Conservation (phyloP, 768 basidiomycete genomes). For the Rhodotorula sphaerocarpa region DNA sequence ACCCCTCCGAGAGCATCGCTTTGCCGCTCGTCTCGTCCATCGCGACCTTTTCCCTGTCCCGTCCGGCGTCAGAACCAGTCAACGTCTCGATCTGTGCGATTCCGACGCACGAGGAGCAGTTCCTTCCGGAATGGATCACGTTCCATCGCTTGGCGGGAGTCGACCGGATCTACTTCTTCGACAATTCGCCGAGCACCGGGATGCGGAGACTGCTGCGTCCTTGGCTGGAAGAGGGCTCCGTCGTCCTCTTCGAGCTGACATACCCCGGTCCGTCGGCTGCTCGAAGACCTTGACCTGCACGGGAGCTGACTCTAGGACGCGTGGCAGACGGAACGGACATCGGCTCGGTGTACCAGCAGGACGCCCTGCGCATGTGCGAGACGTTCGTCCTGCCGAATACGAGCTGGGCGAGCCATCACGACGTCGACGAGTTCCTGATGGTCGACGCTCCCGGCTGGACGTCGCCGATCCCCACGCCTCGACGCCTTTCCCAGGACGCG, state of each 20-base stretch:
- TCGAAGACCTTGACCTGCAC: not conserved
- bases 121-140: slow-evolving; percentile 31
- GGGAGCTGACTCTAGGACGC: not conserved
- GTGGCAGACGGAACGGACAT: slow-evolving; percentile 6
- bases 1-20: slow-evolving; percentile 4
- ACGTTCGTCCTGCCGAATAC: slow-evolving; percentile 11
- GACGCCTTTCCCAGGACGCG: no score
- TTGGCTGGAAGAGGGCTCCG: slow-evolving; percentile 29
- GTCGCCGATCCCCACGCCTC: slow-evolving; percentile 6
- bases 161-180: slow-evolving; percentile 28
- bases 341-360: slow-evolving; percentile 19
- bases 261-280: slow-evolving; percentile 14
- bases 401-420: slow-evolving; percentile 27
- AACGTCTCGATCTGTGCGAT: slow-evolving; percentile 31
- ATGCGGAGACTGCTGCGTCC: slow-evolving; percentile 25
- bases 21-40: slow-evolving; percentile 18
- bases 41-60: slow-evolving; percentile 14
- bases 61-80: not conserved
- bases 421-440: slow-evolving; percentile 34
- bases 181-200: slow-evolving; percentile 10
- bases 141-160: slow-evolving; percentile 31
- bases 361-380: slow-evolving; percentile 29
- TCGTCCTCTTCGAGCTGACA: slow-evolving; percentile 25
- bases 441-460: slow-evolving; percentile 30
- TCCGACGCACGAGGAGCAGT: slow-evolving; percentile 26